Evolutionary conservation across 2,329 filamentous ascomycete species (phyloP).

Genomic region (Colletotrichum melonis): DNA sequence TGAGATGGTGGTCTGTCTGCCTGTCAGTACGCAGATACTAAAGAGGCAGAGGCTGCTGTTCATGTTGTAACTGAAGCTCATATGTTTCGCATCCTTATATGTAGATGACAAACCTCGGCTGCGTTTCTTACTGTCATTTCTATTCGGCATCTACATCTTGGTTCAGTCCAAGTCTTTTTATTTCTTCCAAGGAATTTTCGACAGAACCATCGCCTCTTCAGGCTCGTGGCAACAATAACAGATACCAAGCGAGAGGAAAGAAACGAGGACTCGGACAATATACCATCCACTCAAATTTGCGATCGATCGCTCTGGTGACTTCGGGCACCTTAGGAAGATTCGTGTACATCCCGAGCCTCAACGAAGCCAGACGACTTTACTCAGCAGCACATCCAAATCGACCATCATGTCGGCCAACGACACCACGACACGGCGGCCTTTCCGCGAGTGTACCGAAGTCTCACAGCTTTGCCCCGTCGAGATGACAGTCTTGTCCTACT

Average conservation of each 20-base stretch:
- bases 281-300: neutral
- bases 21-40: neutral
- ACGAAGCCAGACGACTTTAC: neutral
- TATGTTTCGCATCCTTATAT: neutral
- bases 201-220: neutral
- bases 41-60: neutral
- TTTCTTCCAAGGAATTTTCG: neutral
- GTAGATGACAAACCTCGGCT: neutral
- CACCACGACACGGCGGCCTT: constrained; percentile 20
- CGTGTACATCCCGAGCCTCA: neutral
- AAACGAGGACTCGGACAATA: too few species aligned
- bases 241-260: too few species aligned
- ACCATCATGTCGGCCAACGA: constrained; percentile 30
- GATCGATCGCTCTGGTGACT: neutral
- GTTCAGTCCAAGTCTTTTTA: neutral
- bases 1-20: neutral
- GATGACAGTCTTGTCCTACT: constrained; percentile 66
- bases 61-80: neutral
- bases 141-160: neutral
- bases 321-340: neutral
- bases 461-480: constrained; percentile 60
- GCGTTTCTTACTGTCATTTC: neutral
- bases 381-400: neutral
- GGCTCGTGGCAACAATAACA: neutral
- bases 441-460: constrained; percentile 51